A percentile compares a stretch with the other conserved stretches of the same genome.
Evolutionary conservation across 2,329 filamentous ascomycete species (phyloP).

Genomic region (Ambrosiella beaveri): DNA sequence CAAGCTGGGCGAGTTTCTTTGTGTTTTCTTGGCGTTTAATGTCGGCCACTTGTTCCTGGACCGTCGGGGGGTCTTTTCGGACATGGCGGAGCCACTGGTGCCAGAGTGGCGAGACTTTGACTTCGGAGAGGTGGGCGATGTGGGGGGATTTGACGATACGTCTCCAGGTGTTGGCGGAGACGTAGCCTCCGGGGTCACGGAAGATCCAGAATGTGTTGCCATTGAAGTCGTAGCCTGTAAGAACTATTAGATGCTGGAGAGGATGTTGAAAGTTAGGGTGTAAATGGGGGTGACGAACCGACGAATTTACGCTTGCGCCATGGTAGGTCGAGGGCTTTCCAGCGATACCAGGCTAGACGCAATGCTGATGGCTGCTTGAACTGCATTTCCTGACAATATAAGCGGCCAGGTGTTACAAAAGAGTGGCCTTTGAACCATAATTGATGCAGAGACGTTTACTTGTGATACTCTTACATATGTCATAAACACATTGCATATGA

Average conservation of each 20-base stretch:
- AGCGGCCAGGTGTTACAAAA: not conserved
- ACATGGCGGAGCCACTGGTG: constrained; percentile 52
- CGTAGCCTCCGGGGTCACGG: constrained; percentile 28
- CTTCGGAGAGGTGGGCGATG: constrained; percentile 34
- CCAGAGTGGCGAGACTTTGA: constrained; percentile 44
- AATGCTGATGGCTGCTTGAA: constrained; percentile 11
- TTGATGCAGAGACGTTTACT: not conserved
- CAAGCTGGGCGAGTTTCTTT: constrained; percentile 38
- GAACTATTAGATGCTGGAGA: not conserved
- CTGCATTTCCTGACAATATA: constrained; percentile 1
- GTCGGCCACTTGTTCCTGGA: constrained; percentile 40
- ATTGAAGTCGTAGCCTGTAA: constrained; percentile 41
- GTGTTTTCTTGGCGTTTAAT: constrained; percentile 34
- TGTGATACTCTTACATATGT: too few relatives aligned
- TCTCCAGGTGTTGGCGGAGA: constrained; percentile 30
- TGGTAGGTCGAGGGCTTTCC: constrained; percentile 44
- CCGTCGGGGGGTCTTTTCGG: constrained; percentile 33
- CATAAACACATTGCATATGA: too few relatives aligned
- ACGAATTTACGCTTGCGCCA: constrained; percentile 47
- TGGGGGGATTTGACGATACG: constrained; percentile 44
- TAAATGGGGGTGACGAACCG: constrained; percentile 25
- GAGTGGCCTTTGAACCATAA: not conserved
- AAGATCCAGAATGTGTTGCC: constrained; percentile 58
- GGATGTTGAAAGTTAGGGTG: not conserved
- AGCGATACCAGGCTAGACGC: constrained; percentile 35